Base-by-base conservation (phyloP, 1,284 basidiomycete species). In the Tranzscheliella williamsii region DNA sequence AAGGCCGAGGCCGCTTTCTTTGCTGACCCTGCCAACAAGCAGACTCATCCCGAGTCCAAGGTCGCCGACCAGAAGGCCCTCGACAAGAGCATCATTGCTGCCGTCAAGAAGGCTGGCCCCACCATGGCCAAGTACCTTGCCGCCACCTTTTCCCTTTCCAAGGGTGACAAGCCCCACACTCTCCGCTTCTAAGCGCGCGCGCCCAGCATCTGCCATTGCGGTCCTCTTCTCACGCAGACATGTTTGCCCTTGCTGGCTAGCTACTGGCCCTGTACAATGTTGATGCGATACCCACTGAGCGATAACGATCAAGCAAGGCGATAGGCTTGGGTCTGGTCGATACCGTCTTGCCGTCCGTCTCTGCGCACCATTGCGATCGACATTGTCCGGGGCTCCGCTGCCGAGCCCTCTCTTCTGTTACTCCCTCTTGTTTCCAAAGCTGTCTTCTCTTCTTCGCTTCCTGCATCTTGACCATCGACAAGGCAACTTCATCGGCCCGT, bases 1-100 rank as follows among this genome's bases (percentile, higher is more conserved):
- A 91, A 92, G 73, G 92, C 96, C 83, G 88, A 88, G 76, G 91
- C 95, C 80, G 94, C 95, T 84, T 98, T 97, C 80, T 86, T 87
- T 74, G 90, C 90, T 74, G 92, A 92, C 83, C 88, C 89, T 64
- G 91, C 91, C 82, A 84, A 85, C 78, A 98, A 95, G 85, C 89
- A 90, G 79, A 81, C 88, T 27, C 87, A 93, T 81, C 86, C 93
- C 35, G 90, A 88, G 79, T 85, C 87, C 79, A 93, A 91, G 84
- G 86, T 89, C 53, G 84, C 86, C 44, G 91, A 93, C 81, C 95
- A 98, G 84, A 97, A 96, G 85, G 84, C 48, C 27, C 61, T 96
- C 62, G 95, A 99, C 82, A 86, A 86, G 79, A 84, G 84, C 39
- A 80, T 99, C 73, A 80, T 96, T 69, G 86, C 86, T 57, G 87